These are phyloP conservation scores for Artemisia annua DNA, from an alignment of 129 eudicot species.

Conservation along the genomic window DNA sequence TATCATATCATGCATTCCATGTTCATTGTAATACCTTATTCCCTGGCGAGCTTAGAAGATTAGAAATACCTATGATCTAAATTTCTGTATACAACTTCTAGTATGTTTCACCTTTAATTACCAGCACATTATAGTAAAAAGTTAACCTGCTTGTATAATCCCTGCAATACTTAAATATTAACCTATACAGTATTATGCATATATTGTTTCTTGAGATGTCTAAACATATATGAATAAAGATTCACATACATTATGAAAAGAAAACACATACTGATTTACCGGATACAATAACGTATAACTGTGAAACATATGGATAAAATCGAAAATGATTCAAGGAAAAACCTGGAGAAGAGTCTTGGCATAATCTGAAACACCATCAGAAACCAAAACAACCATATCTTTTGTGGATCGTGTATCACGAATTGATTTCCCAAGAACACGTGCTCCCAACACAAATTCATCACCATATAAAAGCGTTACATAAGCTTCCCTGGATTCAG, in stretches of 20 bases:
- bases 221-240: background rate
- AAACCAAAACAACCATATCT: slow-evolving; percentile 89
- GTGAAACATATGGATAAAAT: too few species aligned
- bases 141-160: too few species aligned
- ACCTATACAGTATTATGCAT: background rate
- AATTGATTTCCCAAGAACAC: slow-evolving; percentile 92
- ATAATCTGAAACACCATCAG: slow-evolving; percentile 91
- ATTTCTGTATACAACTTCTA: too few species aligned
- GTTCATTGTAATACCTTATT: too few species aligned
- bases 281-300: too few species aligned
- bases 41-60: too few species aligned
- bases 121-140: too few species aligned
- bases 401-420: slow-evolving; percentile 81
- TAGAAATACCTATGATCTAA: too few species aligned
- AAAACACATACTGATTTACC: too few species aligned
- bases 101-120: too few species aligned
- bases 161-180: too few species aligned
- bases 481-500: slow-evolving; percentile 66
- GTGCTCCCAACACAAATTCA: slow-evolving; percentile 85
- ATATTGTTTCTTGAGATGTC: background rate
- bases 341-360: slow-evolving; percentile 84
- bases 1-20: too few species aligned
- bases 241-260: background rate
- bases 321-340: background rate
- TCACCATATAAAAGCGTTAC: slow-evolving; percentile 94